Evolutionary conservation across 805 yeast species (phyloP), one percentile per base, ranked within the genome.

Genomic region (Pichia rugopelliculosa): DNA sequence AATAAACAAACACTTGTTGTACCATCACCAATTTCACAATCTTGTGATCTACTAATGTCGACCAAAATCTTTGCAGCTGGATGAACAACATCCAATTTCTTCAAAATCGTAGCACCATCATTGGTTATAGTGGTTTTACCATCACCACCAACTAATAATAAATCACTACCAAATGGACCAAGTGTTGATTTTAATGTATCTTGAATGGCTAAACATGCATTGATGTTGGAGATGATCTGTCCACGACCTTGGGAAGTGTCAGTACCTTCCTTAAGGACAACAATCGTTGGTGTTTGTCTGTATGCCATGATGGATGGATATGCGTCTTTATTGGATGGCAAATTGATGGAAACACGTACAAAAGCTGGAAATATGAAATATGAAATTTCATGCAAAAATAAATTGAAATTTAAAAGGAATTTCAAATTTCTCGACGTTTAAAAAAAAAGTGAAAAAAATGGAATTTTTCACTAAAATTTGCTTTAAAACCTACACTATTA

Each of bases 11-110:
- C 99, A 25, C 96, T 84, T 1, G 99, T 91, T 39, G 99, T 91
- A 56, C 99, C 99, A 69, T 91, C 99, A 51, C 99, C 99, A 54
- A 93, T 96, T 67, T 91, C 98, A 51, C 95, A 96, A 65, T 91
- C 99, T 70, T 91, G 99, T 3, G 96, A 89, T 64, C 95, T 84
- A 17, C 96, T 86, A 49, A 91, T 86, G 64, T 91, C 96, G 46
- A 91, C 99, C 56, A 91, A 72, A 51, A 91, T 90, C 66, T 88
- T 89, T 12, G 99, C 99, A 11, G 99, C 99, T 10, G 99, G 99
- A 61, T 93, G 99, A 23, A 93, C 96, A 47, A 93, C 95, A 61
- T 93, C 99, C 56, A 93, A 70, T 48, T 93, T 74, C 63, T 84
- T 87, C 64, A 93, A 73, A 58, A 93, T 91, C 2, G 99, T 93